These are phyloP conservation scores for Shiraia sp. DNA, from an alignment of 2,329 filamentous ascomycete species.

Conservation along the genomic window DNA sequence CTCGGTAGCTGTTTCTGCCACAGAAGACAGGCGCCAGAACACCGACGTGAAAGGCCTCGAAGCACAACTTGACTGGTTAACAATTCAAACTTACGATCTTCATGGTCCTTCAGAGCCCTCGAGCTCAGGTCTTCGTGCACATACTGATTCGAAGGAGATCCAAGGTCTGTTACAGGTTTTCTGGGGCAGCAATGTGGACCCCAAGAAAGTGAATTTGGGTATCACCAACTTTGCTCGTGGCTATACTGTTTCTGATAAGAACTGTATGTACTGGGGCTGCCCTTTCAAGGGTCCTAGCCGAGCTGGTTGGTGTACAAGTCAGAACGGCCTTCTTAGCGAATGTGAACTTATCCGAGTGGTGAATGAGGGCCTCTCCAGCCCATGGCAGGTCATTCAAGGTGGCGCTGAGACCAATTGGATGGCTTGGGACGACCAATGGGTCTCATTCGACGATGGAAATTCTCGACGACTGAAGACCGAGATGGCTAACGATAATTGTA, in stretches of 20 bases:
- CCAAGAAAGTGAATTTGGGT: constrained; percentile 51
- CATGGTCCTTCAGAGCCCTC: constrained; percentile 38
- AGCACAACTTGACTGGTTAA: constrained; percentile 47
- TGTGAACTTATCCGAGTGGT: constrained; percentile 45
- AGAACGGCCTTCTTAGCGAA: constrained; percentile 39
- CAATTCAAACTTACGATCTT: constrained; percentile 54
- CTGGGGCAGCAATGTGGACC: constrained; percentile 50
- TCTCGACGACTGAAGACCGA: constrained; percentile 27
- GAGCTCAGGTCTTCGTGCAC: constrained; percentile 35
- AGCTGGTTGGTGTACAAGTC: constrained; percentile 24
- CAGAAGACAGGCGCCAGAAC: constrained; percentile 30
- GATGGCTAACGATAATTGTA: constrained; percentile 26
- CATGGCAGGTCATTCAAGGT: constrained; percentile 24
- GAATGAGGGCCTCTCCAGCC: constrained; percentile 13
- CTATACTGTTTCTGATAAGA: constrained; percentile 27
- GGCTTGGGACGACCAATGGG: constrained; percentile 45
- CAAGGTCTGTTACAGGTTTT: constrained; percentile 48
- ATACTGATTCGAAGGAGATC: constrained; percentile 57
- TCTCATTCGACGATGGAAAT: constrained; percentile 45
- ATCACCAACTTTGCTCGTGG: constrained; percentile 52
- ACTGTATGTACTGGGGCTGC: constrained; percentile 26
- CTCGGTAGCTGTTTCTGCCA: constrained; percentile 28
- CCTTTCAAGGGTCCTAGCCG: constrained; percentile 19
- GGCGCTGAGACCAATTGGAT: constrained; percentile 42
- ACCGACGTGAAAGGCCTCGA: constrained; percentile 30